Base-by-base conservation (phyloP, 768 basidiomycete genomes). In the Boletus fagicola region DNA sequence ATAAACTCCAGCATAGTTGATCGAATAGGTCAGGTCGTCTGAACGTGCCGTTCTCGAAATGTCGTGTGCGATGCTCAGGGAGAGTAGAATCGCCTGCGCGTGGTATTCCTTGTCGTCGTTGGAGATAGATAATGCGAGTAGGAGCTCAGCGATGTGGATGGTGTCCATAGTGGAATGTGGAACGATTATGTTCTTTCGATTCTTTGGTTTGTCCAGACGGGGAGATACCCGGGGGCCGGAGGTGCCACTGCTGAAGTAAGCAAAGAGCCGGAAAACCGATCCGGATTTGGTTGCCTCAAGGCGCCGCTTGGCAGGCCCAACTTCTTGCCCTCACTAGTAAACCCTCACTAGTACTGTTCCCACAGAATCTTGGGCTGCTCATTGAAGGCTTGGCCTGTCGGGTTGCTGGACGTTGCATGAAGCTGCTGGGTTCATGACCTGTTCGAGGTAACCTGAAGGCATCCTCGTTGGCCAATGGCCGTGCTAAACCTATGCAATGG, bases 1-100 rank as follows among this genome's bases (percentile, higher is more conserved):
- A 61, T 45, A 73, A 54, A 67, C 57, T 63, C 77, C 12, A 85
- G 69, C 6, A 64, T 92, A 92, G 74, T 92, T 82, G 57, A 92
- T 77, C 1, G 87, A 85, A 57, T 80, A 71, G 0, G 72, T 62
- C 3, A 88, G 73, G 62, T 85, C 77, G 67, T 90, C 87, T 7
- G 74, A 66, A 0, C 62, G 58, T 12, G 84, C 86, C 3, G 86
- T 75, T 1, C 62, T 53, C 10, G 77, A 69, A 26, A 89, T 69
- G 62, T 85, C 77, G 61, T 83, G 73, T 1, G 74, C 68, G 50
- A 90, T 75, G 13, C 72, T 70, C 12, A 91, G 62, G 15, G 81
- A 76, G 53, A 87, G 63, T 2, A 77, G 67, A 31, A 90, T 75
- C 0, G 84, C 81, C 59, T 90, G 87, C 24, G 74, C 67, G 7